phyloP scores from a whole-genome alignment of 306 rosid genomes.

The Glycyrrhiza uralensis region DNA sequence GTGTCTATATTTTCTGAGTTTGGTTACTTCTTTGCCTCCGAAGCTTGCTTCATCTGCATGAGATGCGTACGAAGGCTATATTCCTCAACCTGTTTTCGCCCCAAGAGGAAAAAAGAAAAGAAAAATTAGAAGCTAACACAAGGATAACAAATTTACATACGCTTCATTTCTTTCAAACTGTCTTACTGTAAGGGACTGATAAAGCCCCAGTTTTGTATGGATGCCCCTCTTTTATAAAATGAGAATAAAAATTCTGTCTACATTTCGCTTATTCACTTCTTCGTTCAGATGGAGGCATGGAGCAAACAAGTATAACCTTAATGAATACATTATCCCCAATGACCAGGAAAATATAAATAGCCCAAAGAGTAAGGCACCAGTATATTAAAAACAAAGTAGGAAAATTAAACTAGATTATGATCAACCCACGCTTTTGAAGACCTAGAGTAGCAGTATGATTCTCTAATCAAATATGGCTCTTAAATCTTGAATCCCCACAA shows the following conservation, averaged over 20 bases:
- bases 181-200: neutral
- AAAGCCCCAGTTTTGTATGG: neutral
- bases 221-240: neutral
- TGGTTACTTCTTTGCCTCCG: slow-evolving; percentile 42
- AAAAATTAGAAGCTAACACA: slow-evolving; percentile 15
- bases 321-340: neutral
- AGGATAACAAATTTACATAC: neutral
- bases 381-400: neutral
- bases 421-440: neutral
- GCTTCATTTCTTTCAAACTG: neutral
- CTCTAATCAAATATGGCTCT: neutral
- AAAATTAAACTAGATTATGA: neutral
- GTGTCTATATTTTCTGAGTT: slow-evolving; percentile 35
- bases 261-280: neutral
- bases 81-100: slow-evolving; percentile 69
- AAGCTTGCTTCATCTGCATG: slow-evolving; percentile 64
- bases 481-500: neutral
- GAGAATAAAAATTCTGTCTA: neutral
- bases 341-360: neutral
- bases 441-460: neutral
- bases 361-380: neutral
- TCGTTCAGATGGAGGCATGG: neutral
- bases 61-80: slow-evolving; percentile 79
- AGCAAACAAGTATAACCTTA: neutral
- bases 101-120: slow-evolving; percentile 5